These are phyloP conservation scores for Citrus inodora DNA, from an alignment of 345 rosid genomes.

Conservation along the genomic window DNA sequence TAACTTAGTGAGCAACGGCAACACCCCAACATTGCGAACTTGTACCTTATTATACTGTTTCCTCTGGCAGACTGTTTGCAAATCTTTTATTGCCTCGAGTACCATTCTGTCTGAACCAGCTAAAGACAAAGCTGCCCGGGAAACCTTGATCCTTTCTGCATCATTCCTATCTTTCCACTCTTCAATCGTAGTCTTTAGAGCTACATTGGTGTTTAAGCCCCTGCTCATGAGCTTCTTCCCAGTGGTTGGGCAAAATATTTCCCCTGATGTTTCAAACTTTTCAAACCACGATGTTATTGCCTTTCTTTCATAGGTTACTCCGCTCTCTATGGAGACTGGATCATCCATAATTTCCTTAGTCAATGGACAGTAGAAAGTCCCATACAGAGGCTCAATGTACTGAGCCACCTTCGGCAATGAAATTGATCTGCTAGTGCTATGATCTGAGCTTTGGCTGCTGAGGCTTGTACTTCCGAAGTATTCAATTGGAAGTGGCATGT, in stretches of 20 bases:
- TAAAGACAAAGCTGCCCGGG: constrained; percentile 61
- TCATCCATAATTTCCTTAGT: constrained; percentile 81
- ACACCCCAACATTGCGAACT: constrained; percentile 49
- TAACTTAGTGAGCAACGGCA: constrained; percentile 55
- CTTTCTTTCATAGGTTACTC: constrained; percentile 70
- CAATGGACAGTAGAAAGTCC: constrained; percentile 77
- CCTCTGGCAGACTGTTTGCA: constrained; percentile 57
- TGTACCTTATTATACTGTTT: constrained; percentile 46
- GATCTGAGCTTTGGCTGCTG: constrained; percentile 34
- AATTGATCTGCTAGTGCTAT: constrained; percentile 29
- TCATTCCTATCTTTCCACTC: constrained; percentile 87
- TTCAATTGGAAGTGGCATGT: constrained; percentile 24
- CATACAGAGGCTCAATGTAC: constrained; percentile 68
- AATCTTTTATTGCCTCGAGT: constrained; percentile 60
- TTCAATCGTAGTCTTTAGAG: constrained; percentile 66
- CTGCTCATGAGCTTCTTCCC: constrained; percentile 41
- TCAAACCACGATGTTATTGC: constrained; percentile 68
- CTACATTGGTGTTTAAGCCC: constrained; percentile 43
- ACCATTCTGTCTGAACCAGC: constrained; percentile 70
- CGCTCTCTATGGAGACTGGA: constrained; percentile 78
- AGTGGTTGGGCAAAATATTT: constrained; percentile 59
- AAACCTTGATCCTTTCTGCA: constrained; percentile 59
- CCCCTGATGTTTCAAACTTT: constrained; percentile 32
- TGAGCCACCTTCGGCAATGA: constrained; percentile 44
- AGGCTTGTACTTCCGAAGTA: constrained; percentile 22